Base-by-base conservation (phyloP, 2,329 filamentous ascomycete species). In the Ceratocystis smalleyi region DNA sequence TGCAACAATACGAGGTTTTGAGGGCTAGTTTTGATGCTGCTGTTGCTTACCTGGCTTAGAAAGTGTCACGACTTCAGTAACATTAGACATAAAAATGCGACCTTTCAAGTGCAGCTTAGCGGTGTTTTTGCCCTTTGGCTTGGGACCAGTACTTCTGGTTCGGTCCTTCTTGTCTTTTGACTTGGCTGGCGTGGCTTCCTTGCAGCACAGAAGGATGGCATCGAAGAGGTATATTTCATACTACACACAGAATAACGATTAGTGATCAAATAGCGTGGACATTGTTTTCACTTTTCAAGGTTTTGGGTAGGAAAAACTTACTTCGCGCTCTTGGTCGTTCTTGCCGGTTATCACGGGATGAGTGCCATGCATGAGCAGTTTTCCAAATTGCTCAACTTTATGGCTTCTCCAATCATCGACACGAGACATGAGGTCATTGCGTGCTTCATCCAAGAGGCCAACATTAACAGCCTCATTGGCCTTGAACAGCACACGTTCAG, bases 161-260 rank as follows among this genome's bases (percentile, higher is more conserved):
- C 83, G 84, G 71, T 86, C 84, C 70, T 83, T 86, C 72, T 89
- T 92, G 64, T 90, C 88, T 73, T 88, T 90, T 73, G 74, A 79
- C 77, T 96, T 96, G 73, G 86, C 90, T 12, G 88, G 83, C 64
- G 91, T 88, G 63, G 94, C 81, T 72, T 97, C 94, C 77, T 97
- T 99, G 82, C 94, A 97, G 74, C 94, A 97, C 40, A 99, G 82
- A 54, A 99, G 78, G 65, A 99, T 99, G 72, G 84, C 88, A 73
- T 97, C 89, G 74, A 99, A 99, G 35, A 99, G 84, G 75, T 95
- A 99, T 67, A 99, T 95, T 74, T 95, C 92, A 73, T 97, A 99
- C 88, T 96, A 69, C 47, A 70, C 5, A 69, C 47, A 70, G 8
- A n/a, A 10, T 5, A 32, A 32, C 15, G n/a, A 10, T 30, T 57